phyloP scores from a whole-genome alignment of 1,284 basidiomycete genomes.

The Fistulina hepatica region DNA sequence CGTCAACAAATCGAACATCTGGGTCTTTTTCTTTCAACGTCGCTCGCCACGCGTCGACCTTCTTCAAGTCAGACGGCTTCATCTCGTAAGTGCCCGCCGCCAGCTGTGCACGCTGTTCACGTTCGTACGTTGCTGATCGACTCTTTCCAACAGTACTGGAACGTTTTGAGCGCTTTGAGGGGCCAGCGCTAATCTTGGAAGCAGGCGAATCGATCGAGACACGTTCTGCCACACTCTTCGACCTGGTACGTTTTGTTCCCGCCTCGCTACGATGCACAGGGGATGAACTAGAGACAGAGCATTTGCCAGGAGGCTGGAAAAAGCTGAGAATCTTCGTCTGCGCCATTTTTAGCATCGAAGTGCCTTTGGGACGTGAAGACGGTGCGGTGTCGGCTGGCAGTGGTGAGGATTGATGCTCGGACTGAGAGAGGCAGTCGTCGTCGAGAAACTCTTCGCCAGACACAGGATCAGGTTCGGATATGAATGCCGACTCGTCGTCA shows the following conservation, averaged over 20 bases:
- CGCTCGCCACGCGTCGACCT: background rate
- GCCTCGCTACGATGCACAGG: background rate
- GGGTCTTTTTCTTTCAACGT: background rate
- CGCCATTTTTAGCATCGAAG: background rate
- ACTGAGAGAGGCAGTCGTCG: no score
- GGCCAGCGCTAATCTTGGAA: background rate
- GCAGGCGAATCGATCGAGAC: no score
- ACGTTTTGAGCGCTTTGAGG: background rate
- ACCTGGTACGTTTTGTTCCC: background rate
- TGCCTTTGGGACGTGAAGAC: no score
- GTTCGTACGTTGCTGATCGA: background rate
- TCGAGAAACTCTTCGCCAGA: no score
- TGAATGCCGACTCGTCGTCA: no score
- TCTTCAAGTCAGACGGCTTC: background rate
- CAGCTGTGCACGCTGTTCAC: background rate
- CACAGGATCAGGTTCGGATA: no score
- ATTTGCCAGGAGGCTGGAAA: background rate
- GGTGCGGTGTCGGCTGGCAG: no score
- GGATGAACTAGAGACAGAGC: background rate
- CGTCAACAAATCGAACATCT: background rate
- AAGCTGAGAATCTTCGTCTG: background rate
- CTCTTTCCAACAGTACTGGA: background rate
- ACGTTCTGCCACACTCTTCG: no score
- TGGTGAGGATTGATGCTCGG: no score
- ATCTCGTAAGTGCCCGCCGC: background rate